Evolutionary conservation across 306 rosid species (phyloP).

Genomic region (Prunus persica): DNA sequence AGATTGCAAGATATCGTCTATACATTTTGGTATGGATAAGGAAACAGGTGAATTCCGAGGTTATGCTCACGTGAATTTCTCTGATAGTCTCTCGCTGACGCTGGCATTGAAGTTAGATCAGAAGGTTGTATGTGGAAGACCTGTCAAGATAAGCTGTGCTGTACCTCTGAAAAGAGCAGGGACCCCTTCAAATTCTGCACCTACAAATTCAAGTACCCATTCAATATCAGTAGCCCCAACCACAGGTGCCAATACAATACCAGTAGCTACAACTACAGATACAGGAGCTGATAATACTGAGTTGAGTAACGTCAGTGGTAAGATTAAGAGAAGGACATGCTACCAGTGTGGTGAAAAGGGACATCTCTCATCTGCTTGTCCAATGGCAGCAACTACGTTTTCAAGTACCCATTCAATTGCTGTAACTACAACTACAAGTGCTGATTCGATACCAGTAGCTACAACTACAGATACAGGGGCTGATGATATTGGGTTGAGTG

Average conservation of each 20-base stretch:
- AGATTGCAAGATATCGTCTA: slow-evolving; percentile 51
- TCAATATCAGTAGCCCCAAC: neutral
- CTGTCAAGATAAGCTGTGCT: slow-evolving; percentile 76
- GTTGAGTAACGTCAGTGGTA: slow-evolving; percentile 32
- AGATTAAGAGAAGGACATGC: slow-evolving; percentile 69
- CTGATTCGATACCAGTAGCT: slow-evolving; percentile 16
- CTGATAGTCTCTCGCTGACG: slow-evolving; percentile 55
- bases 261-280: neutral
- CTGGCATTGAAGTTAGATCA: slow-evolving; percentile 74
- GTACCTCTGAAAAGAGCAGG: slow-evolving; percentile 61
- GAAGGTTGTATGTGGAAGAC: slow-evolving; percentile 55
- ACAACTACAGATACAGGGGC: neutral
- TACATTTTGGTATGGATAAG: slow-evolving; percentile 76
- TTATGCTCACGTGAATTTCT: slow-evolving; percentile 78
- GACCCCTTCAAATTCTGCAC: slow-evolving; percentile 18
- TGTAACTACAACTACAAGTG: neutral
- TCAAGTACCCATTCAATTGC: slow-evolving; percentile 1
- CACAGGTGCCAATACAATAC: neutral
- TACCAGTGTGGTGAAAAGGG: slow-evolving; percentile 81
- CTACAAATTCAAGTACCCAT: slow-evolving; percentile 7
- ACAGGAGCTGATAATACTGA: neutral
- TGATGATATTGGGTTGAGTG: neutral
- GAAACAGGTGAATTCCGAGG: slow-evolving; percentile 84
- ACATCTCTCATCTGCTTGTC: slow-evolving; percentile 55
- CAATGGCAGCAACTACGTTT: slow-evolving; percentile 20